phyloP scores from a whole-genome alignment of 257 asterid genomes.

The Misopates orontium region DNA sequence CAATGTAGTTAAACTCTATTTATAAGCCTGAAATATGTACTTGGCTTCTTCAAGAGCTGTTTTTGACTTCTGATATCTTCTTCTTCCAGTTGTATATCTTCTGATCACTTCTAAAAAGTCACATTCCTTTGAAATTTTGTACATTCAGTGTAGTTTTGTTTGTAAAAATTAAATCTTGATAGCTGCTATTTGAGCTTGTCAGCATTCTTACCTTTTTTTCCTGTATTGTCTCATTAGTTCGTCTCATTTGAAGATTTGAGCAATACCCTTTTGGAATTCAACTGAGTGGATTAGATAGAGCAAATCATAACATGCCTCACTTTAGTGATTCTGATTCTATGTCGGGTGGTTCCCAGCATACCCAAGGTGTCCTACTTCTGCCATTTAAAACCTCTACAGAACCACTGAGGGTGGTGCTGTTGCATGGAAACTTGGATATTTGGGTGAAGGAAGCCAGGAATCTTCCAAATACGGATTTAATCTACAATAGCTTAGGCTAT shows the following conservation, averaged over 20 bases:
- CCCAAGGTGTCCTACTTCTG: slow-evolving; percentile 61
- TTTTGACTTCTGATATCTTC: slow-evolving; percentile 2
- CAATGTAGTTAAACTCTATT: slow-evolving; percentile 11
- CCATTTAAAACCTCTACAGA: slow-evolving; percentile 64
- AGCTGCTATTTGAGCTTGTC: slow-evolving; percentile 11
- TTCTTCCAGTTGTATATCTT: slow-evolving; percentile 8
- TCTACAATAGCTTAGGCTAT: slow-evolving; percentile 65
- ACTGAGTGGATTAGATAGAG: neutral
- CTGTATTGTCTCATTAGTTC: slow-evolving; percentile 1
- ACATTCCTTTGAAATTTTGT: neutral
- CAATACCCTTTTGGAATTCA: slow-evolving; percentile 2
- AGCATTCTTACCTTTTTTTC: neutral
- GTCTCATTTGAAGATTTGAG: neutral
- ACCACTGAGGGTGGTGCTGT: slow-evolving; percentile 53
- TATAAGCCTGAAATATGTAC: neutral
- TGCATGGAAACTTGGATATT: slow-evolving; percentile 85
- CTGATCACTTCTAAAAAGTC: neutral
- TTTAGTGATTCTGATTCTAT: slow-evolving; percentile 54
- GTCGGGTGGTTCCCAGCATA: slow-evolving; percentile 62
- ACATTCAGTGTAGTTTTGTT: slow-evolving; percentile 2
- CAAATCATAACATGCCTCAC: slow-evolving; percentile 50
- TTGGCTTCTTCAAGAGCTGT: too few species aligned
- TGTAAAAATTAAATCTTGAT: slow-evolving; percentile 31
- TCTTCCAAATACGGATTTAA: slow-evolving; percentile 80
- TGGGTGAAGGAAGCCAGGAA: slow-evolving; percentile 70